Percentiles rank a stretch among this genome's conserved stretches.
Conservation (phyloP, 208 protist species). For the Phytomonas francai region DNA sequence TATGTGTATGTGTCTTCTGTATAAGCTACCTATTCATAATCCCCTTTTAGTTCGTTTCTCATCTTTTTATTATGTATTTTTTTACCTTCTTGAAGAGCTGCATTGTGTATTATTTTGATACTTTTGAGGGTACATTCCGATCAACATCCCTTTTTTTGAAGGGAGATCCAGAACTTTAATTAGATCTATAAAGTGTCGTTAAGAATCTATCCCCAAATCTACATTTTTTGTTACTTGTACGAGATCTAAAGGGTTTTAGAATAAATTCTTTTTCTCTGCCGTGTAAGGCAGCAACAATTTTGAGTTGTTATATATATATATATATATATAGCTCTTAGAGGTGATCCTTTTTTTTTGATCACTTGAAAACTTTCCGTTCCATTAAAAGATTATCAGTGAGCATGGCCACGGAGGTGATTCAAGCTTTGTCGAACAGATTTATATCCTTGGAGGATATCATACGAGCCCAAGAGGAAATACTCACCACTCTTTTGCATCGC, state of each 20-base stretch:
- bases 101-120: background rate
- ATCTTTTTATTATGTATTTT: background rate
- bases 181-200: background rate
- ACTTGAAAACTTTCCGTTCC: constrained; percentile 12
- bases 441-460: constrained; percentile 79
- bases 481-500: constrained; percentile 51
- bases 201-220: background rate
- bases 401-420: constrained; percentile 19
- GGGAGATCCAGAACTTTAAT: background rate
- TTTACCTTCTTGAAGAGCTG: background rate
- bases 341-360: constrained; percentile 12
- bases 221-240: constrained; percentile 10
- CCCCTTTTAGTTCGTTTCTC: background rate
- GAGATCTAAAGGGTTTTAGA: background rate
- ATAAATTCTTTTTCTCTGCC: background rate
- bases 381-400: background rate
- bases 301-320: constrained; percentile 5
- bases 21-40: background rate
- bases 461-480: constrained; percentile 56
- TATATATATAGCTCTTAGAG: background rate
- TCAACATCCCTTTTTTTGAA: background rate
- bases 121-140: background rate
- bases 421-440: constrained; percentile 45
- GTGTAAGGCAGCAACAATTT: background rate
- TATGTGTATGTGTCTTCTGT: background rate